These are phyloP conservation scores for Solanum neorickii DNA, from an alignment of 257 asterid species.

Conservation along the genomic window DNA sequence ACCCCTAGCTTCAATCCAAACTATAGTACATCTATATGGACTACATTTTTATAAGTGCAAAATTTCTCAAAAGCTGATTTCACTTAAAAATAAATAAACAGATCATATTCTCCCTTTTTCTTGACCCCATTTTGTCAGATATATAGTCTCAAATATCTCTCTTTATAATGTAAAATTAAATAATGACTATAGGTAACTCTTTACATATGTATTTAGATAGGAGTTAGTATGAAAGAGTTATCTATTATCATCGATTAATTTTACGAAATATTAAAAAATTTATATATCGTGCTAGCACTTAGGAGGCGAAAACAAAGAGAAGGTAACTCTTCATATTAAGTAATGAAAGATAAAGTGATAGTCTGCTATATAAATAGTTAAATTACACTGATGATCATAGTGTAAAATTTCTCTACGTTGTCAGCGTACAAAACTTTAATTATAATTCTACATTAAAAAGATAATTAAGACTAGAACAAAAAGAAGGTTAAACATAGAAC, in stretches of 20 bases:
- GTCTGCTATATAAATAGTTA: not conserved
- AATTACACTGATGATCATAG: not conserved
- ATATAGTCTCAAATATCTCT: not conserved
- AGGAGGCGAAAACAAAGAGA: not conserved
- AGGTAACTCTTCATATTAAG: not conserved
- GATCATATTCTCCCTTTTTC: not conserved
- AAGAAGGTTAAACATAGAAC: not conserved
- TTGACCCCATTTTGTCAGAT: slow-evolving; percentile 30
- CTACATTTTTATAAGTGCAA: slow-evolving; percentile 15
- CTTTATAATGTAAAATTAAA: not conserved
- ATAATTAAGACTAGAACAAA: slow-evolving; percentile 20
- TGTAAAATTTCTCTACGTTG: not conserved
- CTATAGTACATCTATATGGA: slow-evolving; percentile 12
- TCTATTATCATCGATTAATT: not conserved
- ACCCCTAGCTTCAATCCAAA: slow-evolving; percentile 15
- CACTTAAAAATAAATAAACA: slow-evolving; percentile 17
- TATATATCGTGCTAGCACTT: not conserved
- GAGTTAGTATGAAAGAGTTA: not conserved
- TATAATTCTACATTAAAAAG: not conserved
- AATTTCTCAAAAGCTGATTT: slow-evolving; percentile 20
- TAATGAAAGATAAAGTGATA: not conserved
- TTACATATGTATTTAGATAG: not conserved
- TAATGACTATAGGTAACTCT: not conserved
- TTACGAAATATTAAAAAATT: no score
- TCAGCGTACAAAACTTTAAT: not conserved